phyloP scores from a whole-genome alignment of 768 basidiomycete genomes.

The Postia placenta region DNA sequence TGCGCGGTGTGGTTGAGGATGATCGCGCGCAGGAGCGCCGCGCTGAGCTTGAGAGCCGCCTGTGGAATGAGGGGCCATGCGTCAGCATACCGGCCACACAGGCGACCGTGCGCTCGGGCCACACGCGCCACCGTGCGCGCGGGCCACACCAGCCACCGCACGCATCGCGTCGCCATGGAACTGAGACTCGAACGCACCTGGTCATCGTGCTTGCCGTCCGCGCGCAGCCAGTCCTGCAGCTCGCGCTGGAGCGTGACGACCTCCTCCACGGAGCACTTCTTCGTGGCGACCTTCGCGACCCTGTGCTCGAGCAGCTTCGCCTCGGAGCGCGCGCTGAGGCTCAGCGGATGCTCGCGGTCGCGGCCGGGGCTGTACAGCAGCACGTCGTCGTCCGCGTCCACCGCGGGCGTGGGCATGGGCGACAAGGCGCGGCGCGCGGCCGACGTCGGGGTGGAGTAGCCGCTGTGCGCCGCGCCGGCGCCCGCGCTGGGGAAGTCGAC shows the following conservation, averaged over 20 bases:
- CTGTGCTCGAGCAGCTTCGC: constrained; percentile 70
- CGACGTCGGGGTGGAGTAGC: constrained; percentile 61
- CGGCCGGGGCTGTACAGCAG: constrained; percentile 16
- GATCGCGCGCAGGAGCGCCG: constrained; percentile 75
- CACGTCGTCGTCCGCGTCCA: constrained; percentile 25
- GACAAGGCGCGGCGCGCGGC: constrained; percentile 46
- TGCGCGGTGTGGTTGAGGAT: constrained; percentile 78
- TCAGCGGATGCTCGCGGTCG: too few relatives aligned
- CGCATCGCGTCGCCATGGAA: too few relatives aligned
- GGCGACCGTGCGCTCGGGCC: too few relatives aligned
- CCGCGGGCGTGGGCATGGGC: constrained; percentile 33
- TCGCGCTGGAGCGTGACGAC: constrained; percentile 73
- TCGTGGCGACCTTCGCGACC: constrained; percentile 71
- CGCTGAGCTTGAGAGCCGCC: constrained; percentile 67
- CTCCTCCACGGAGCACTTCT: constrained; percentile 87
- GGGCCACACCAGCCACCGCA: too few relatives aligned
- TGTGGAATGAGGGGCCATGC: constrained; percentile 35
- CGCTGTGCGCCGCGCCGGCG: too few relatives aligned
- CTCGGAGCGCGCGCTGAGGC: constrained; percentile 35
- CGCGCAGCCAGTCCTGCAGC: constrained; percentile 67
- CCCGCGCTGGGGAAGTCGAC: constrained; percentile 59
- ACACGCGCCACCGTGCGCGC: too few relatives aligned
- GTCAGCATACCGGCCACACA: too few relatives aligned
- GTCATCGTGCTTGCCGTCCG: constrained; percentile 53
- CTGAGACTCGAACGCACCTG: constrained; percentile 44